Percentiles rank a stretch among this genome's conserved stretches.
These are phyloP conservation scores for Pyrenophora seminiperda DNA, from an alignment of 2,329 filamentous ascomycete genomes.

Conservation along the genomic window DNA sequence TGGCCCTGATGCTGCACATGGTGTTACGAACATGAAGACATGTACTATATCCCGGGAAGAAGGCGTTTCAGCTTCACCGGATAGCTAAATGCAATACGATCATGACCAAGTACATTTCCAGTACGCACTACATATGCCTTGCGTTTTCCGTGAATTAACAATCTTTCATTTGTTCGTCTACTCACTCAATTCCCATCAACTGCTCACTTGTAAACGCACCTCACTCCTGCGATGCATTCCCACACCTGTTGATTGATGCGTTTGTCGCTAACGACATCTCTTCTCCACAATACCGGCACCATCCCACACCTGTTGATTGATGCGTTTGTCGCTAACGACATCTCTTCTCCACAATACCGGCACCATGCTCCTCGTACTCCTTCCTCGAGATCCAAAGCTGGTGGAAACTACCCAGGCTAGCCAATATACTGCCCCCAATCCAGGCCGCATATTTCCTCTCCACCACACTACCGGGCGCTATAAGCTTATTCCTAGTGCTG, in stretches of 20 bases:
- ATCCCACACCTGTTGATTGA: constrained; percentile 45
- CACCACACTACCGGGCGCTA: constrained; percentile 81
- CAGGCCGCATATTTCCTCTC: constrained; percentile 92
- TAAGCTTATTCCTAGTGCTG: constrained; percentile 82
- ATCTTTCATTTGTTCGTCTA: not conserved
- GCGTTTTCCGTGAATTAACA: not conserved
- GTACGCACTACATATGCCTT: not conserved
- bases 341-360: constrained; percentile 89
- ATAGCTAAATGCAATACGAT: constrained; percentile 24
- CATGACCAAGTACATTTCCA: constrained; percentile 13
- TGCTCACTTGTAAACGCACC: too few relatives aligned
- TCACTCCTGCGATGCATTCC: too few relatives aligned
- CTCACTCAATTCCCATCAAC: too few relatives aligned
- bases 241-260: not conserved
- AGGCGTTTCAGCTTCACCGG: constrained; percentile 1
- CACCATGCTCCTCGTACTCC: constrained; percentile 96
- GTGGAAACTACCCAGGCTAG: constrained; percentile 95
- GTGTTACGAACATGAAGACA: constrained; percentile 28
- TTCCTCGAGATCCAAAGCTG: constrained; percentile 99
- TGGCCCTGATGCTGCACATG: constrained; percentile 5
- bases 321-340: constrained; percentile 75
- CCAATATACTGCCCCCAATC: constrained; percentile 96
- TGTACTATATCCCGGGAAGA: constrained; percentile 25
- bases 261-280: constrained; percentile 79
- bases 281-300: constrained; percentile 90